A percentile compares a stretch with the other conserved stretches of the same genome.
Conservation (phyloP, 305 asterid genomes). For the Nicotiana rustica region DNA sequence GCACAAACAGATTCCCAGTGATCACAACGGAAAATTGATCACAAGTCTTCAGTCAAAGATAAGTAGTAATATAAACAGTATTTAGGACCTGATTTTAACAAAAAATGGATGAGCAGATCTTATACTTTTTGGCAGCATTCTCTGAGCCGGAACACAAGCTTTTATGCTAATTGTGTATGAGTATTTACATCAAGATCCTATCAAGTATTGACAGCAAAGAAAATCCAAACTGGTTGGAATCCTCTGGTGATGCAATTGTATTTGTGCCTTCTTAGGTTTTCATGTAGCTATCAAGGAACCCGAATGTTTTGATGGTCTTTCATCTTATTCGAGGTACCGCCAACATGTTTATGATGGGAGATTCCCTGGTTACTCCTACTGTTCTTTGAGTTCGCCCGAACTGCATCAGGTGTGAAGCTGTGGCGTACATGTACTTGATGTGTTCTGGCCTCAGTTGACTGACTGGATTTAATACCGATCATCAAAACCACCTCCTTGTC, state of each 20-base stretch:
- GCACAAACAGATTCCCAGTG: not conserved
- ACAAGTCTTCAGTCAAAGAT: conserved; percentile 2
- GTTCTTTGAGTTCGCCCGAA: conserved; percentile 49
- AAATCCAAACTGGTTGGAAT: conserved; percentile 29
- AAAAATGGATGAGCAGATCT: conserved; percentile 10
- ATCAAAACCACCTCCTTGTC: conserved; percentile 76
- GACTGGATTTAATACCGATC: conserved; percentile 63
- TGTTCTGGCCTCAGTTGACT: conserved; percentile 59
- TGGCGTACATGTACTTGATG: conserved; percentile 63
- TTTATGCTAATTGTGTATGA: conserved; percentile 3
- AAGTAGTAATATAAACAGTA: conserved; percentile 9
- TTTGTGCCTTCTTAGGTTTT: conserved; percentile 12
- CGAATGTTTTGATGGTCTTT: conserved; percentile 42
- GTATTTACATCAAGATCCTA: conserved; percentile 48
- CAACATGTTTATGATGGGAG: conserved; percentile 47
- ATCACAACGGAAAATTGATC: not conserved
- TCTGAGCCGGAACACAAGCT: not conserved
- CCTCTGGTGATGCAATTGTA: not conserved
- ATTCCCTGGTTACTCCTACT: conserved; percentile 58
- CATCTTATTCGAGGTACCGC: conserved; percentile 36
- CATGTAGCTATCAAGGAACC: conserved; percentile 37
- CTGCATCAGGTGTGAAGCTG: conserved; percentile 47
- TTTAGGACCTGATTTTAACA: conserved; percentile 18
- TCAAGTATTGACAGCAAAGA: conserved; percentile 35
- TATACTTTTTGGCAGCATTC: not conserved